Conservation (phyloP, 2,329 filamentous ascomycete genomes). For the Hymenoscyphus fructigenus region DNA sequence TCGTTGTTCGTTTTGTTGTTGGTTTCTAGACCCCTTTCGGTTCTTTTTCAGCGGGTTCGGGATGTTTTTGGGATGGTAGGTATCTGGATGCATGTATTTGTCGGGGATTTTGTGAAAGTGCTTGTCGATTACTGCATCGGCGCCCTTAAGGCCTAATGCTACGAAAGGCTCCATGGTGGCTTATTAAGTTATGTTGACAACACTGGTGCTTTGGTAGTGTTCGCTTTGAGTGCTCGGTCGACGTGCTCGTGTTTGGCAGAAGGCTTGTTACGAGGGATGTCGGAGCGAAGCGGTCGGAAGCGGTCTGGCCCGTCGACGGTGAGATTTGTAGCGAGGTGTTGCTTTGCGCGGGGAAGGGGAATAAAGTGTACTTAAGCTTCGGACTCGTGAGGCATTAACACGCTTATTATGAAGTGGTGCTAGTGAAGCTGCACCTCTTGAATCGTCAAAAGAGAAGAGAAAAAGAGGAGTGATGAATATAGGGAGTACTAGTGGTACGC, state of each 20-base stretch:
- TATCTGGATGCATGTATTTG: conserved; percentile 9
- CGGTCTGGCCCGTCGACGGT: conserved; percentile 3
- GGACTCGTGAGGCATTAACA: not conserved
- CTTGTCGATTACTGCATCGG: conserved; percentile 17
- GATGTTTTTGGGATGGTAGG: conserved; percentile 14
- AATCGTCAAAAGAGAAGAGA: not conserved
- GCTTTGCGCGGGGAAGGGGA: not conserved
- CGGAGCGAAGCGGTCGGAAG: not conserved
- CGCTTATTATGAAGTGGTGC: not conserved
- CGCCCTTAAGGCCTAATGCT: conserved; percentile 13
- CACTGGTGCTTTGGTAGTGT: not conserved
- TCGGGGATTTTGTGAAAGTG: conserved; percentile 21
- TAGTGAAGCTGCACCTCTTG: not conserved
- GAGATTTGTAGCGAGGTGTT: not conserved
- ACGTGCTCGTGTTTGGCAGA: not conserved
- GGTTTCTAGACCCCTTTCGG: not conserved
- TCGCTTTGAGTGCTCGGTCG: not conserved
- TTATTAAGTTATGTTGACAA: not conserved
- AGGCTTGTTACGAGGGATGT: not conserved
- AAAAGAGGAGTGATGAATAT: not conserved
- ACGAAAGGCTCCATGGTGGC: conserved; percentile 11
- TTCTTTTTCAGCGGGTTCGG: conserved; percentile 8
- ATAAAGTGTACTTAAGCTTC: not conserved
- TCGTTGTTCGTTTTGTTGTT: not conserved
- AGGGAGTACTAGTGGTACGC: not conserved